Base-by-base conservation (phyloP, 805 yeast genomes). In the Cyberlindnera maclurae region DNA sequence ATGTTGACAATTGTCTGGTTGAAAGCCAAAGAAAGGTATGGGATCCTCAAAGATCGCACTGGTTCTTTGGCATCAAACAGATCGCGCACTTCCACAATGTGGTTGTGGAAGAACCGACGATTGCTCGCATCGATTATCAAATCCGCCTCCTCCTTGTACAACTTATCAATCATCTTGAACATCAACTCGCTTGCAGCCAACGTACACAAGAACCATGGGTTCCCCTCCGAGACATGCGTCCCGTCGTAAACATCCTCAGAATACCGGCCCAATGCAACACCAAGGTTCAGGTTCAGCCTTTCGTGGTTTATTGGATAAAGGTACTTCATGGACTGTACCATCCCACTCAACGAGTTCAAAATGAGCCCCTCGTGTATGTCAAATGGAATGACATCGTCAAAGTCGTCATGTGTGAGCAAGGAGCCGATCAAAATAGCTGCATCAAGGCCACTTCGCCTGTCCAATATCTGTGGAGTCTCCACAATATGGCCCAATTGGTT, bases 231-330 rank as follows among this genome's bases (percentile, higher is more conserved):
- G 0, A 72, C 65, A 0, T 77, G 78, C 43, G 67, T 63, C 0
- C 96, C 96, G 57, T 89, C 81, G 59, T 89, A 89, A 9, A 81
- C 58, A 60, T 89, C 97, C 54, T 89, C 97, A 1, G 97, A 96
- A 54, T 89, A 89, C 54, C 97, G 70, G 3, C 97, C 97, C 38
- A 89, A 60, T 0, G 82, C 95, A 36, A 80, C 79, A 3, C 72
- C 74, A 16, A 55, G 34, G 55, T 57, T 60, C 29, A 64, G 52
- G 3, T 67, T 65, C 18, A 68, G 57, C 34, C 63, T 60, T 18
- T 62, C 56, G 41, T 70, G 75, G 60, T 90, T 90, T 29, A 90
- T 72, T 5, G 95, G 95, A 54, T 82, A 89, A 39, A 93, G 63
- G 29, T 65, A 58, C 46, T 73, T 75, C 93, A 88, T 85, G 46